phyloP scores from a whole-genome alignment of 2,329 filamentous ascomycete species.

The Amesomyces nigricolor region DNA sequence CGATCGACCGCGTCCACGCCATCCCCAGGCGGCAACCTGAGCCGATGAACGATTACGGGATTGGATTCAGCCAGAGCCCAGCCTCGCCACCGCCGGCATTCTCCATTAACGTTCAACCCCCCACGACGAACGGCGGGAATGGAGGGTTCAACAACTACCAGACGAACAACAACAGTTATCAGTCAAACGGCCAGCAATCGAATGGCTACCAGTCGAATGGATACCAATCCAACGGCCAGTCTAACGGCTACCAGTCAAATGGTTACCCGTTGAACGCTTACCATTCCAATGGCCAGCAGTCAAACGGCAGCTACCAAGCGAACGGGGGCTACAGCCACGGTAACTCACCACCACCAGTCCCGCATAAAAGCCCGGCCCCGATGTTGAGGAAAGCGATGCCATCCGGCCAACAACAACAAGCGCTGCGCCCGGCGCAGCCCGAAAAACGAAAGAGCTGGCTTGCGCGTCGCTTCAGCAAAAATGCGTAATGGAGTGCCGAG shows the following conservation, averaged over 20 bases:
- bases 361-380: constrained; percentile 30
- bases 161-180: background rate
- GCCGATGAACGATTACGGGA: constrained; percentile 59
- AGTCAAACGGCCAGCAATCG: constrained; percentile 4
- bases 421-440: constrained; percentile 29
- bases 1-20: constrained; percentile 66
- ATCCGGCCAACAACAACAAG: constrained; percentile 11
- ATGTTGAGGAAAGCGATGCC: constrained; percentile 26
- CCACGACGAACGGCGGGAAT: constrained; percentile 14
- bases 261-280: no score
- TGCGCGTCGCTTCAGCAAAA: constrained; percentile 70
- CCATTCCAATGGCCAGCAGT: constrained; percentile 3
- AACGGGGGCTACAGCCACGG: constrained; percentile 4
- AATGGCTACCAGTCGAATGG: background rate
- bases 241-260: constrained; percentile 26
- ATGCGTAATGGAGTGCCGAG: constrained; percentile 29
- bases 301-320: no score
- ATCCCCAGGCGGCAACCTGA: constrained; percentile 47
- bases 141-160: constrained; percentile 17
- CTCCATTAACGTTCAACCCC: constrained; percentile 28
- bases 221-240: background rate
- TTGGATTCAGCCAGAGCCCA: constrained; percentile 45
- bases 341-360: constrained; percentile 28
- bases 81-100: constrained; percentile 40
- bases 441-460: constrained; percentile 93